These are phyloP conservation scores for Misopates orontium DNA, from an alignment of 257 asterid species.

Conservation along the genomic window DNA sequence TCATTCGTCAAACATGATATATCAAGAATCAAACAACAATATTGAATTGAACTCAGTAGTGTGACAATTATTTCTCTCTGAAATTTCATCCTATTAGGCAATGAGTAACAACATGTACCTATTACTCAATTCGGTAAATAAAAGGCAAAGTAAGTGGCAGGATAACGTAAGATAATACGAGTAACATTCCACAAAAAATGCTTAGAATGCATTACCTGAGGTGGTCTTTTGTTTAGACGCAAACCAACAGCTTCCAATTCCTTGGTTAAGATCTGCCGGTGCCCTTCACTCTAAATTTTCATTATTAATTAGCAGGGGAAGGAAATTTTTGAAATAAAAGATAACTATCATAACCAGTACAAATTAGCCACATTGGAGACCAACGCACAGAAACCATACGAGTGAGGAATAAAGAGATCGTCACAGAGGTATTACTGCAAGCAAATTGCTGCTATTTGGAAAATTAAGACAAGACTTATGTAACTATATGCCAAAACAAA, in stretches of 20 bases:
- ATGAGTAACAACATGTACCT: conserved; percentile 9
- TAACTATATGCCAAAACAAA: too few relatives aligned
- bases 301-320: conserved; percentile 27
- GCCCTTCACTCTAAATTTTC: conserved; percentile 92
- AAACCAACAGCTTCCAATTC: conserved; percentile 99
- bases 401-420: too few relatives aligned
- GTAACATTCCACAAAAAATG: conserved; percentile 18
- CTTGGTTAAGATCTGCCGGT: conserved; percentile 91
- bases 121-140: background rate
- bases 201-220: conserved; percentile 62
- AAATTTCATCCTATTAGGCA: background rate
- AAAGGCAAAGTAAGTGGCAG: background rate
- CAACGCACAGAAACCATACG: background rate
- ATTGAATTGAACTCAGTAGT: background rate
- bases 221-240: conserved; percentile 91
- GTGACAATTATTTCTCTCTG: background rate
- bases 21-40: conserved; percentile 13
- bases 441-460: too few relatives aligned
- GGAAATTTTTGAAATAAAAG: conserved; percentile 5
- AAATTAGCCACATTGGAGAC: background rate
- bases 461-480: too few relatives aligned
- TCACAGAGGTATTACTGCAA: too few relatives aligned
- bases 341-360: background rate
- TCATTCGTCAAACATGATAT: conserved; percentile 8
- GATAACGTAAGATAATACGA: background rate